These are phyloP conservation scores for Mitragyna speciosa DNA, from an alignment of 257 asterid species.

Conservation along the genomic window DNA sequence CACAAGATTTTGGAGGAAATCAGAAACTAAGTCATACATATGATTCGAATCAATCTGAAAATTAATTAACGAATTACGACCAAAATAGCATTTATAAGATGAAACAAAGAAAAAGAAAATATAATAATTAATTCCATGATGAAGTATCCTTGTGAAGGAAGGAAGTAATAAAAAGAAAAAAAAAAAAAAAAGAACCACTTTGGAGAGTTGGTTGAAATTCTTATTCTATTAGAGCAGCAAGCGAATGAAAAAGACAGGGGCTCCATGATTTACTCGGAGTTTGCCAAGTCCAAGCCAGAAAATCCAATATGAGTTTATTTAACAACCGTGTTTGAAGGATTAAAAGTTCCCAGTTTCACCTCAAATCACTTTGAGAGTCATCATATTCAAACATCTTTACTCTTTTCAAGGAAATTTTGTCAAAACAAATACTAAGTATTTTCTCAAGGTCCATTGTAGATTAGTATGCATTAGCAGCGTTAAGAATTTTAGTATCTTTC, in stretches of 20 bases:
- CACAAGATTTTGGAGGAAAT: neutral
- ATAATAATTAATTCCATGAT: neutral
- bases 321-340: constrained; percentile 66
- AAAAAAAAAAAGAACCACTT: neutral
- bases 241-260: neutral
- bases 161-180: too few relatives aligned
- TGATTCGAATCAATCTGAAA: neutral
- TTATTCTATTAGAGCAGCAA: neutral
- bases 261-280: neutral
- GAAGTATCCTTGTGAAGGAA: neutral
- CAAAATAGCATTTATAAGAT: neutral
- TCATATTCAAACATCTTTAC: constrained; percentile 54
- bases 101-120: neutral
- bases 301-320: neutral
- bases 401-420: constrained; percentile 27
- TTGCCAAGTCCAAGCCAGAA: neutral
- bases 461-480: constrained; percentile 29
- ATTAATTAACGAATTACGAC: neutral
- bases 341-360: constrained; percentile 17
- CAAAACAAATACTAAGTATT: constrained; percentile 37
- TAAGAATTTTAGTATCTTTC: constrained; percentile 17
- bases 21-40: neutral
- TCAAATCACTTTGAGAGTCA: constrained; percentile 26
- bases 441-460: constrained; percentile 49
- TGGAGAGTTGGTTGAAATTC: neutral